These are phyloP conservation scores for Spongispora temasekensis DNA, from an alignment of 1,284 basidiomycete genomes.

Conservation along the genomic window DNA sequence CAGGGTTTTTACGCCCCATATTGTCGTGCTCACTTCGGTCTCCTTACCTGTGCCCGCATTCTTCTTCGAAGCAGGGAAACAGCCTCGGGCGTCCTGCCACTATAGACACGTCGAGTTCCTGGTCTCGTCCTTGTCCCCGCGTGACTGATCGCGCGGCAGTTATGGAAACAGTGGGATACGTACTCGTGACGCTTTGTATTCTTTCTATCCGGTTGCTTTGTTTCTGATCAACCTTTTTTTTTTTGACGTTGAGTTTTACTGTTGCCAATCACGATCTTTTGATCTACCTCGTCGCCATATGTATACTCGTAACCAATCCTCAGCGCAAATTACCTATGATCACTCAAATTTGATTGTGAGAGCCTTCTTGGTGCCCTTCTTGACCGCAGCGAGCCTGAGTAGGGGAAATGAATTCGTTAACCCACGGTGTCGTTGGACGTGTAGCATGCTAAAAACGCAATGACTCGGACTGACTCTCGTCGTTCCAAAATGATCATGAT, in stretches of 20 bases:
- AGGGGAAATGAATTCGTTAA: slow-evolving; percentile 8
- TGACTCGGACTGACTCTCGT: slow-evolving; percentile 18
- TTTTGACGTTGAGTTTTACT: too few species aligned
- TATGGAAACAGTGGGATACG: slow-evolving; percentile 11
- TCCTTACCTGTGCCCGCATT: slow-evolving; percentile 1
- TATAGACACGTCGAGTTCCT: slow-evolving; percentile 1
- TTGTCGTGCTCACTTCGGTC: background rate
- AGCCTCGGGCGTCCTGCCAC: background rate
- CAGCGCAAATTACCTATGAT: background rate
- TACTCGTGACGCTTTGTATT: slow-evolving; percentile 16
- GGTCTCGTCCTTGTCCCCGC: background rate
- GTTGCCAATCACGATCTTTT: too few species aligned
- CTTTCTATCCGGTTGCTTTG: slow-evolving; percentile 24
- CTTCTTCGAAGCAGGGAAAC: background rate
- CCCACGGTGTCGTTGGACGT: slow-evolving; percentile 9
- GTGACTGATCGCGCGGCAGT: slow-evolving; percentile 7
- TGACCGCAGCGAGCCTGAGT: slow-evolving; percentile 8
- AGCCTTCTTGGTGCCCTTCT: too few species aligned
- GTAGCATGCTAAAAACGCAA: background rate
- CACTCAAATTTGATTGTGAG: background rate
- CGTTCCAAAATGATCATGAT: too few species aligned
- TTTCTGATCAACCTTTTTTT: too few species aligned
- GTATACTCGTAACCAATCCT: background rate
- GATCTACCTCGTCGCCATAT: too few species aligned
- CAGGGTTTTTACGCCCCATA: background rate